Conservation (phyloP, 306 rosid species). For the Rosa multiflora region DNA sequence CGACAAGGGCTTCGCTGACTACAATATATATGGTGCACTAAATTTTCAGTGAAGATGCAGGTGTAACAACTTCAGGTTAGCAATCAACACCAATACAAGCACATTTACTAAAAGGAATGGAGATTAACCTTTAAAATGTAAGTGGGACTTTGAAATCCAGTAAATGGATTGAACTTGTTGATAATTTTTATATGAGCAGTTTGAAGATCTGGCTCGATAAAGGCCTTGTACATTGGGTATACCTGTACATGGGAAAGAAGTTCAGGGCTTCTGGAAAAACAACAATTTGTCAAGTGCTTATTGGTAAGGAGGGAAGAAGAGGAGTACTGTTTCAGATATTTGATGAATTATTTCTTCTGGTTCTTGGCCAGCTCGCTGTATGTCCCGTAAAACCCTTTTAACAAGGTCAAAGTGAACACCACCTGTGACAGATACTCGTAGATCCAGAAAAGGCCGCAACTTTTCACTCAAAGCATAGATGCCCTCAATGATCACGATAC, state of each 20-base stretch:
- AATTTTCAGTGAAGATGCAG: slow-evolving; percentile 23
- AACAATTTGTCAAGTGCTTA: slow-evolving; percentile 21
- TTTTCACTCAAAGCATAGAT: slow-evolving; percentile 96
- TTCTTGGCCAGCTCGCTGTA: slow-evolving; percentile 97
- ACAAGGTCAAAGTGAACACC: slow-evolving; percentile 99
- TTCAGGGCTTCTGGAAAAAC: slow-evolving; percentile 29
- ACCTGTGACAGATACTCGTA: slow-evolving; percentile 94
- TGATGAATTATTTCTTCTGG: slow-evolving; percentile 99
- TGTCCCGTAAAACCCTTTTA: slow-evolving; percentile 92
- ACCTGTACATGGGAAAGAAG: slow-evolving; percentile 54
- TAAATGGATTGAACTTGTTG: slow-evolving; percentile 95
- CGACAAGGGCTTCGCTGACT: slow-evolving; percentile 75
- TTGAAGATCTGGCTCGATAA: slow-evolving; percentile 95
- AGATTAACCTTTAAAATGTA: slow-evolving; percentile 81
- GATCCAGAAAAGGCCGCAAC: slow-evolving; percentile 87
- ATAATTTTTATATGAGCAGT: slow-evolving; percentile 91
- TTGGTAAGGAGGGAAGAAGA: slow-evolving; percentile 23
- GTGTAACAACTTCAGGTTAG: slow-evolving; percentile 8
- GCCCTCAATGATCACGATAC: slow-evolving; percentile 90
- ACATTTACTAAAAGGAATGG: slow-evolving; percentile 13
- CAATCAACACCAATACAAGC: slow-evolving; percentile 16
- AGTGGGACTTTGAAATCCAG: slow-evolving; percentile 95
- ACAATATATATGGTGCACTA: slow-evolving; percentile 34
- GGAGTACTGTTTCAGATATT: slow-evolving; percentile 91
- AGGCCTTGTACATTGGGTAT: slow-evolving; percentile 99